These are phyloP conservation scores for Ceratopteris richardii DNA, from an alignment of 75 land plant genomes.

Conservation along the genomic window DNA sequence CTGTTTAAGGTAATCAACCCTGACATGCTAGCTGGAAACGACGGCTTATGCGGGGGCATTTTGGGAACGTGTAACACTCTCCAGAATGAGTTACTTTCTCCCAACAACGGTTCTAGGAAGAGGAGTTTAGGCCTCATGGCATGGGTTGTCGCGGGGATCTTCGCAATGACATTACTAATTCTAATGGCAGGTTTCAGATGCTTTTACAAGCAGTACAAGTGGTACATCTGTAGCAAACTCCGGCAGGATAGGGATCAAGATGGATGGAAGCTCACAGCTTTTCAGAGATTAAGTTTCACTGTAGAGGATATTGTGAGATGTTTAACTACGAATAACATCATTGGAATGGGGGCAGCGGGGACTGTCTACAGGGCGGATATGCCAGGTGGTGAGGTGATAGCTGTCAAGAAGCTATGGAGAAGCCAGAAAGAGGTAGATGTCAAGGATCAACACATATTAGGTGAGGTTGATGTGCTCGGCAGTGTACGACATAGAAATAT, in stretches of 20 bases:
- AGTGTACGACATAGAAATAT: conserved; percentile 74
- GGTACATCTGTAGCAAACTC: conserved; percentile 7
- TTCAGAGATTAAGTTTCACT: conserved; percentile 38
- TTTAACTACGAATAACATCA: conserved; percentile 25
- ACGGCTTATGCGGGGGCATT: conserved; percentile 27
- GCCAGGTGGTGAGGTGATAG: conserved; percentile 25
- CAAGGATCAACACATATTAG: conserved; percentile 19
- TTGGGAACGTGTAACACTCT: not conserved
- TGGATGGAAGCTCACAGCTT: conserved; percentile 44
- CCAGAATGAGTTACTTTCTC: no score
- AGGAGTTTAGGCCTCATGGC: conserved; percentile 4
- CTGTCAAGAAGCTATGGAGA: conserved; percentile 51
- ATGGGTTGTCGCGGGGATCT: conserved; percentile 11
- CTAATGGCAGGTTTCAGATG: conserved; percentile 24
- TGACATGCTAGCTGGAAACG: conserved; percentile 14
- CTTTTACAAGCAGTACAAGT: conserved; percentile 14
- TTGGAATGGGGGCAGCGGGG: conserved; percentile 43
- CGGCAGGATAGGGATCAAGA: conserved; percentile 14
- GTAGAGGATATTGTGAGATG: conserved; percentile 38
- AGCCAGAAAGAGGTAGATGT: conserved; percentile 16
- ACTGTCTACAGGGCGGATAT: conserved; percentile 44
- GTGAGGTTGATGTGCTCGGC: conserved; percentile 64
- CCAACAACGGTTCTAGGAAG: not conserved
- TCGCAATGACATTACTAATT: conserved; percentile 13
- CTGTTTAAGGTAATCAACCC: conserved; percentile 18